Conservation (phyloP, 176 grass and related monocot species). For the Oryza coarctata region DNA sequence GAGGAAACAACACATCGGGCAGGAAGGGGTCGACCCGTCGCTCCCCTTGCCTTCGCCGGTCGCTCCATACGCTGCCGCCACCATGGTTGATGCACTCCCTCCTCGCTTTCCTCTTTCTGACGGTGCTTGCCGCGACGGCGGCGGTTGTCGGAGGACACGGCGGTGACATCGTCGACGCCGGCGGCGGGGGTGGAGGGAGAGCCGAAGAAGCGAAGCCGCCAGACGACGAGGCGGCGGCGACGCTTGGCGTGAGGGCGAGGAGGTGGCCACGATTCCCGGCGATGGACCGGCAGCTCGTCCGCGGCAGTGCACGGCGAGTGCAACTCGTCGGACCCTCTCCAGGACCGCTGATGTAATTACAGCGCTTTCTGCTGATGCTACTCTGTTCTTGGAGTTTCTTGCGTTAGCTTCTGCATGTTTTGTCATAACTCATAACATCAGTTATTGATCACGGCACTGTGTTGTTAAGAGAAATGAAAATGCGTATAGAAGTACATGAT, state of each 20-base stretch:
- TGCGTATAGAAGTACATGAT: constrained; percentile 35
- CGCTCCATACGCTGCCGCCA: no score
- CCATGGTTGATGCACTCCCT: no score
- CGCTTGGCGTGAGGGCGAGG: constrained; percentile 38
- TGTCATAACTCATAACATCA: no score
- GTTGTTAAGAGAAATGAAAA: constrained; percentile 12
- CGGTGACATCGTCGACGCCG: neutral
- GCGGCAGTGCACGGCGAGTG: constrained; percentile 64
- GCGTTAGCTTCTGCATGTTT: neutral
- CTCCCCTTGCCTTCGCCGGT: no score
- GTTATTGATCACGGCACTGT: neutral
- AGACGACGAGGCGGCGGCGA: neutral
- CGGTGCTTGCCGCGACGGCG: constrained; percentile 33
- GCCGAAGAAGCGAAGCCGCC: constrained; percentile 1
- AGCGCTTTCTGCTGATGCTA: neutral
- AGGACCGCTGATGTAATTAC: constrained; percentile 55
- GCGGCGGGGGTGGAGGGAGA: neutral
- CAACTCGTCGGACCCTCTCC: constrained; percentile 86
- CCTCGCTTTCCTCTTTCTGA: constrained; percentile 26
- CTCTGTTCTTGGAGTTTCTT: neutral
- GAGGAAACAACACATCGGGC: no score
- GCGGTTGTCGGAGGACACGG: constrained; percentile 28
- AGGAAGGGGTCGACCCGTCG: no score
- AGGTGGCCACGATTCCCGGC: constrained; percentile 47
- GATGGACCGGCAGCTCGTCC: constrained; percentile 43